Evolutionary conservation across 75 land plant species (phyloP), one percentile per base, ranked within the genome.

Genomic region (Isoetes taiwanensis): DNA sequence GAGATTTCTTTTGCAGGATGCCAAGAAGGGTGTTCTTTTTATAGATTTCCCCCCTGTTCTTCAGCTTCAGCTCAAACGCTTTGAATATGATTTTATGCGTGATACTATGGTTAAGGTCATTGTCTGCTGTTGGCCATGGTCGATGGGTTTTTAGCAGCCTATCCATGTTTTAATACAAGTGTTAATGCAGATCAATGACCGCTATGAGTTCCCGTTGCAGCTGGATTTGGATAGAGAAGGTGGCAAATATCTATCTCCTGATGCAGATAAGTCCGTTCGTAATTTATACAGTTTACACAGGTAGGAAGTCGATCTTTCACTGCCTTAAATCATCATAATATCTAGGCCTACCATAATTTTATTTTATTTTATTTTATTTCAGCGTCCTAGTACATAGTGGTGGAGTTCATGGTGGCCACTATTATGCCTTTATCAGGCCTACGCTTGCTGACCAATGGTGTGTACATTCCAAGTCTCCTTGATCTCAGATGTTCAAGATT

Each of bases 371-470:
- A 50, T 58, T 16, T 23, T 53, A 46, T 66, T 55, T 43, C 86
- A 90, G 97, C 76, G 96, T 90, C 31, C 74, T 90, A 63, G 96
- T 90, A 59, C 96, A 90, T 42, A 90, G 96, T 62, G 96, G 96
- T 25, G 96, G 96, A 8, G 96, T 90, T 23, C 90, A 85, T 57
- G 90, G 96, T 40, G 96, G 96, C 28, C 96, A 90, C 58, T 90
- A 90, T 41, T 90, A 90, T 80, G 91, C 97, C 30, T 90, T 79
- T 52, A 90, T 85, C 59, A 73, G 97, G 70, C 97, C 97, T 21
- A 83, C 87, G 29, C 70, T 90, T 9, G 75, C 97, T 38, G 87
- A 90, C 63, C 97, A 82, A 52, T 90, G 97, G 97, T 90, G 76
- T 59, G 71, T 20, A 16, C 30, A 6, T 3, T 20, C 48, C 19